Percentiles rank a stretch among this genome's conserved stretches.
These are phyloP conservation scores for Coemansia sp. DNA, from an alignment of 192 early-diverging fungal species.

Conservation along the genomic window DNA sequence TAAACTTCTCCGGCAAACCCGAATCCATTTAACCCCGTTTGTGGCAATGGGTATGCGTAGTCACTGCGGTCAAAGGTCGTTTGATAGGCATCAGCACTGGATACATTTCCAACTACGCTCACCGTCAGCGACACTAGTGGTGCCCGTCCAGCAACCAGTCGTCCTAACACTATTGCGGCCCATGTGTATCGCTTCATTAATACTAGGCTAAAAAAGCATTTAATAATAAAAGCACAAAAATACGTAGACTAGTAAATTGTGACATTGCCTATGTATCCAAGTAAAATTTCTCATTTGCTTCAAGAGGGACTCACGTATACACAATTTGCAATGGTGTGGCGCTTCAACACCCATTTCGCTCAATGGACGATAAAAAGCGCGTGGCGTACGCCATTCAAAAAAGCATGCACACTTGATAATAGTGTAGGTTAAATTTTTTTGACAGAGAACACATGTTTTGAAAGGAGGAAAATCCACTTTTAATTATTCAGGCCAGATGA, in stretches of 20 bases:
- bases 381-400: neutral
- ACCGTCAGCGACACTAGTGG: constrained; percentile 43
- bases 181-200: neutral
- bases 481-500: neutral
- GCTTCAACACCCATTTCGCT: neutral
- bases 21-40: constrained; percentile 28
- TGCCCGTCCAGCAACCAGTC: constrained; percentile 8
- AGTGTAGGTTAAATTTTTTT: neutral
- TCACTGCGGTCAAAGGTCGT: constrained; percentile 48
- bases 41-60: constrained; percentile 40
- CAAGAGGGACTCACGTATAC: neutral
- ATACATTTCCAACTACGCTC: constrained; percentile 23
- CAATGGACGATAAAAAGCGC: neutral
- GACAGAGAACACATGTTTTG: neutral
- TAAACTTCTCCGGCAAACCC: constrained; percentile 46
- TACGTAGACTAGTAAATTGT: neutral
- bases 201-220: neutral
- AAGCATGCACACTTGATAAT: neutral
- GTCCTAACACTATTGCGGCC: neutral
- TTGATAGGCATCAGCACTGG: constrained; percentile 15
- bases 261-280: neutral
- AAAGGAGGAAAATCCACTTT: neutral
- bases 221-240: neutral
- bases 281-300: neutral
- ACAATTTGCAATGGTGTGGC: neutral